A percentile compares a stretch with the other conserved stretches of the same genome.
Evolutionary conservation across 495 filamentous ascomycete species (phyloP).

Genomic region (Neurospora tetrasperma): DNA sequence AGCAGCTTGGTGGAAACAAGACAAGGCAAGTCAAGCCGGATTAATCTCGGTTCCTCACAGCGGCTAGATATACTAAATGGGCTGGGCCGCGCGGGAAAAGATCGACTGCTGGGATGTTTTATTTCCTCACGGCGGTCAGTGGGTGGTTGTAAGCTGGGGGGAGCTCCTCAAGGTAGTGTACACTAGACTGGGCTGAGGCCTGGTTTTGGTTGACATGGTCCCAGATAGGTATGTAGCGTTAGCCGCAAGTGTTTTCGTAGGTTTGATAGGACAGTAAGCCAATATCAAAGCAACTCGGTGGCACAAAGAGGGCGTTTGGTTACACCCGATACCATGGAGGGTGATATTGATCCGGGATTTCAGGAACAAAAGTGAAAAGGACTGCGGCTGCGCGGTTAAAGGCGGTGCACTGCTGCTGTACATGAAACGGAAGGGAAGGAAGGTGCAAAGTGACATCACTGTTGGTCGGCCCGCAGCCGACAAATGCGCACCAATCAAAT

Average conservation of each 20-base stretch:
- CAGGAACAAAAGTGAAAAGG: background rate
- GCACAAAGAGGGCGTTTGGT: background rate
- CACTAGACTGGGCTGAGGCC: background rate
- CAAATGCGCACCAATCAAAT: background rate
- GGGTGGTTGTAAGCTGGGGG: background rate
- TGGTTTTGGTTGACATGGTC: background rate
- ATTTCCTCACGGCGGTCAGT: background rate
- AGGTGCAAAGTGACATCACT: background rate
- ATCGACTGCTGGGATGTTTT: background rate
- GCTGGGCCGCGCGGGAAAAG: background rate
- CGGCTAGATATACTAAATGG: background rate
- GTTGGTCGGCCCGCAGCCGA: background rate
- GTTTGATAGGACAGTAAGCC: background rate
- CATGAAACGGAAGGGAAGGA: background rate
- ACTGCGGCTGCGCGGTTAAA: background rate
- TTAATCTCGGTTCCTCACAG: background rate
- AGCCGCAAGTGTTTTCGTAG: background rate
- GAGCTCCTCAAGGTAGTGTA: background rate
- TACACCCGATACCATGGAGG: background rate
- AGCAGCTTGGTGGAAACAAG: background rate
- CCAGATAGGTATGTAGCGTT: background rate
- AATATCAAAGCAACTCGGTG: background rate
- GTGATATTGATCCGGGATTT: background rate
- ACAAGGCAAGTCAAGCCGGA: background rate
- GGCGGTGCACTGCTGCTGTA: background rate